Percentiles rank a stretch among this genome's conserved stretches.
phyloP scores from a whole-genome alignment of 2,329 filamentous ascomycete genomes.

The Neonectria punicea region DNA sequence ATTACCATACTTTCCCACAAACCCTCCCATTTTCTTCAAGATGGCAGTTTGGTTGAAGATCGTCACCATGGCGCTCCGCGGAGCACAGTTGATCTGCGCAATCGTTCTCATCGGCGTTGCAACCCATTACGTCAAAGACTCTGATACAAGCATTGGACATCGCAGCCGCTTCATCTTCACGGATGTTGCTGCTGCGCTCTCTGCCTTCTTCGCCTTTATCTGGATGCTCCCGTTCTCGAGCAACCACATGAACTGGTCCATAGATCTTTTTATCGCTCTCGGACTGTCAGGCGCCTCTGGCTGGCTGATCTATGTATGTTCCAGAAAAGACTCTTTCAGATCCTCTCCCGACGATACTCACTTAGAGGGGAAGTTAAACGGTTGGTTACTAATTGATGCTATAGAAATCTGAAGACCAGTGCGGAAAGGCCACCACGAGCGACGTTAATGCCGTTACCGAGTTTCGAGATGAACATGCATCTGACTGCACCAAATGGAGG shows the following conservation, averaged over 20 bases:
- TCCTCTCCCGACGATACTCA: background rate
- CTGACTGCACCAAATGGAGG: constrained; percentile 6
- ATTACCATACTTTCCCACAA: background rate
- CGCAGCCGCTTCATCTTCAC: constrained; percentile 14
- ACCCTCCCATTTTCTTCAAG: background rate
- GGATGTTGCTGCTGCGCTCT: background rate
- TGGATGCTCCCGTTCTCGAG: constrained; percentile 17
- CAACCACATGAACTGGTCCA: constrained; percentile 16
- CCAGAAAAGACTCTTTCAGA: too few species aligned
- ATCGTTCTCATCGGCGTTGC: constrained; percentile 8
- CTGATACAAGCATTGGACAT: background rate
- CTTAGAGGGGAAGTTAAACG: background rate
- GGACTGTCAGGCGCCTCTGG: background rate
- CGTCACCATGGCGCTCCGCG: constrained; percentile 6
- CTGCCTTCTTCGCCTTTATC: constrained; percentile 8
- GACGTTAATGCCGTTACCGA: background rate
- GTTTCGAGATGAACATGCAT: background rate
- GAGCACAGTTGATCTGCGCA: constrained; percentile 1
- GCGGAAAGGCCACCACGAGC: background rate
- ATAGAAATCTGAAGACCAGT: background rate
- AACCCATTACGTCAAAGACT: background rate
- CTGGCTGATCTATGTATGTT: constrained; percentile 14
- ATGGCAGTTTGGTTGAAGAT: constrained; percentile 9
- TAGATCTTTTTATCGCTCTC: background rate
- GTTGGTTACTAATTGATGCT: background rate